phyloP scores from a whole-genome alignment of 805 yeast genomes.

The Metschnikowia vanudenii region DNA sequence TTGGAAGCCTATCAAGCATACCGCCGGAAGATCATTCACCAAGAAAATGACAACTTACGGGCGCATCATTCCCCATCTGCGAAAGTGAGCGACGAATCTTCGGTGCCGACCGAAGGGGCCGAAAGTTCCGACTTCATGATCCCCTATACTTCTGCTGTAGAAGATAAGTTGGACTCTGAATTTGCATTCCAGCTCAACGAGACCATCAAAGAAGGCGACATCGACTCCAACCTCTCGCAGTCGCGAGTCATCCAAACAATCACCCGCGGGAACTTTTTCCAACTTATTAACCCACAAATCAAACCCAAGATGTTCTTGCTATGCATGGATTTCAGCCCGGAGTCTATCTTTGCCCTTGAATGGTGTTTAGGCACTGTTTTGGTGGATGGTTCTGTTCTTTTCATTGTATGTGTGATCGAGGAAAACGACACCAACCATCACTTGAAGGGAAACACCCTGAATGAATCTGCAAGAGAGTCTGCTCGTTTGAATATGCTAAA shows the following conservation, averaged over 20 bases:
- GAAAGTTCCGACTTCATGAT: conserved; percentile 34
- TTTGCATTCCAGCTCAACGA: conserved; percentile 55
- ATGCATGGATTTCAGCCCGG: conserved; percentile 81
- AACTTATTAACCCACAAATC: conserved; percentile 42
- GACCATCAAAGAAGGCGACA: conserved; percentile 52
- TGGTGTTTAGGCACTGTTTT: conserved; percentile 86
- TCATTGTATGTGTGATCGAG: conserved; percentile 58
- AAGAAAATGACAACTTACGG: conserved; percentile 43
- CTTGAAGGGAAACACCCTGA: conserved; percentile 37
- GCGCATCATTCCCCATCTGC: conserved; percentile 1
- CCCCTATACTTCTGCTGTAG: conserved; percentile 70
- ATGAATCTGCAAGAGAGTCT: conserved; percentile 37
- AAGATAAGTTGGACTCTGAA: conserved; percentile 61
- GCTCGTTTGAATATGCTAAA: conserved; percentile 40
- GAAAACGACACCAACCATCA: conserved; percentile 44
- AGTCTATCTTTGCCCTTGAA: conserved; percentile 78
- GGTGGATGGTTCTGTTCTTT: conserved; percentile 78
- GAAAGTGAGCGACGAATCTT: conserved; percentile 2
- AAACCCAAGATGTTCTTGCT: conserved; percentile 64
- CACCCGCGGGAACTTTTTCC: conserved; percentile 66
- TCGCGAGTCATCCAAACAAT: conserved; percentile 67
- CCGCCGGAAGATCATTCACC: conserved; percentile 59
- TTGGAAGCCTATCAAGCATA: conserved; percentile 57
- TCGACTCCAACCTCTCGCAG: conserved; percentile 51
- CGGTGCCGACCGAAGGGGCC: conserved; percentile 6